These are phyloP conservation scores for Aphanomyces euteiches DNA, from an alignment of 352 stramenopile species.

Conservation along the genomic window DNA sequence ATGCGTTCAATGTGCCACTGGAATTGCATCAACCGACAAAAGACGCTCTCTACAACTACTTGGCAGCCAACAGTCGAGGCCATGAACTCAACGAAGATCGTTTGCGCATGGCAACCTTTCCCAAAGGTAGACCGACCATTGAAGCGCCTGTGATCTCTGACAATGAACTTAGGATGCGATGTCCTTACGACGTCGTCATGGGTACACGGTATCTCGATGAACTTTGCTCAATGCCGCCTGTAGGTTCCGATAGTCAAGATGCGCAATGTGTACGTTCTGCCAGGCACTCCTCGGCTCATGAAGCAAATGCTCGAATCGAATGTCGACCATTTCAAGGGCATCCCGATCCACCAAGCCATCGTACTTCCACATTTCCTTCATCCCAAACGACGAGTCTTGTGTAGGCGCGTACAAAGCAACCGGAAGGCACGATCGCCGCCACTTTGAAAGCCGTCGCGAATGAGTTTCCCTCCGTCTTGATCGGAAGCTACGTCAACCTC, in stretches of 20 bases:
- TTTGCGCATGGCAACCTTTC: constrained; percentile 70
- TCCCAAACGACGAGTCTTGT: not conserved
- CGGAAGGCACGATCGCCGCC: constrained; percentile 66
- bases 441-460: constrained; percentile 62
- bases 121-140: constrained; percentile 37
- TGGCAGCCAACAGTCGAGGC: constrained; percentile 33
- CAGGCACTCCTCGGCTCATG: constrained; percentile 75
- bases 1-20: constrained; percentile 56
- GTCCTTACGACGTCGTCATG: constrained; percentile 9
- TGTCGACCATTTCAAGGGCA: constrained; percentile 68
- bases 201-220: not conserved
- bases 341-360: constrained; percentile 69
- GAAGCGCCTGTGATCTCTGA: not conserved
- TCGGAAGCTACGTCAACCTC: constrained; percentile 84
- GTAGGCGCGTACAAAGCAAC: constrained; percentile 64
- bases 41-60: constrained; percentile 47
- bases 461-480: constrained; percentile 55
- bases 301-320: constrained; percentile 76
- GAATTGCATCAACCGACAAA: constrained; percentile 64
- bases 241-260: constrained; percentile 76
- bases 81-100: constrained; percentile 60
- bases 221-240: constrained; percentile 28
- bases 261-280: constrained; percentile 81
- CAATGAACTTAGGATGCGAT: not conserved
- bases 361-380: constrained; percentile 34